A percentile compares a stretch with the other conserved stretches of the same genome.
phyloP scores from a whole-genome alignment of 2,329 filamentous ascomycete genomes.

The Sporothrix protearum region DNA sequence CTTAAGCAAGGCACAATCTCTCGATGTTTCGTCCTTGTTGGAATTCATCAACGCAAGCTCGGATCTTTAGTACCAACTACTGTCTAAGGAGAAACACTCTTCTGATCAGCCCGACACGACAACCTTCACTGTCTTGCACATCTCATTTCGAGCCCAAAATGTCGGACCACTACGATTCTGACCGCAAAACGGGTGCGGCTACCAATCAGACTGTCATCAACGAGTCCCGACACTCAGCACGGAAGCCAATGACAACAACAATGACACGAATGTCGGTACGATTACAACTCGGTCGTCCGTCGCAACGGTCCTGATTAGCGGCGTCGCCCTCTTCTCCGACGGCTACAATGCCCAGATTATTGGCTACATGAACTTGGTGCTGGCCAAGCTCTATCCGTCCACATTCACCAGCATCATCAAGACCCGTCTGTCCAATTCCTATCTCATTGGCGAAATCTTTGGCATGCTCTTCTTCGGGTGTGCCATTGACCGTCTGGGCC shows the following conservation, averaged over 20 bases:
- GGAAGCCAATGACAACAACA: background rate
- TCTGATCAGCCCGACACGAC: background rate
- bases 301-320: background rate
- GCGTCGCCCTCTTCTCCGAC: slow-evolving; percentile 4
- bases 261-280: background rate
- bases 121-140: background rate
- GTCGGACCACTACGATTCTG: background rate
- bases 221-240: background rate
- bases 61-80: background rate
- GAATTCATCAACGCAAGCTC: background rate
- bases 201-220: background rate
- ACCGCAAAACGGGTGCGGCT: background rate
- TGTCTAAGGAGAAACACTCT: background rate
- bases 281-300: background rate
- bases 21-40: background rate
- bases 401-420: slow-evolving; percentile 44
- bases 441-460: slow-evolving; percentile 53
- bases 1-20: background rate
- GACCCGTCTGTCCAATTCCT: slow-evolving; percentile 52
- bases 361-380: slow-evolving; percentile 44
- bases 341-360: slow-evolving; percentile 39
- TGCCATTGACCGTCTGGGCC: slow-evolving; percentile 49
- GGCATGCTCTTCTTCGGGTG: slow-evolving; percentile 54
- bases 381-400: slow-evolving; percentile 43
- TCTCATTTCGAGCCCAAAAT: background rate